Evolutionary conservation across 2,329 filamentous ascomycete genomes (phyloP).

Genomic region (Apiospora aurea): DNA sequence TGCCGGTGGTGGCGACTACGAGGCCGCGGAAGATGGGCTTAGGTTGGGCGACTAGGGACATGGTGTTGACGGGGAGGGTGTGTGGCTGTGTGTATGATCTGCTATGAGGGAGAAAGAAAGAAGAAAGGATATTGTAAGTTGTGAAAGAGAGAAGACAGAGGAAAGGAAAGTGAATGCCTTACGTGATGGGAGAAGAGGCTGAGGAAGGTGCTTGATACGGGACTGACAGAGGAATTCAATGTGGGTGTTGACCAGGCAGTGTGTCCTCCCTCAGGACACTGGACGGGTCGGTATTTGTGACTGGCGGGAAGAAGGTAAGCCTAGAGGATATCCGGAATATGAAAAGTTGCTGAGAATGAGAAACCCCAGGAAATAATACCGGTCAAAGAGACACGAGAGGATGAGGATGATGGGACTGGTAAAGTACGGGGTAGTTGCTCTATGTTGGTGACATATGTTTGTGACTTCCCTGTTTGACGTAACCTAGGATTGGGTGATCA

Average conservation of each 20-base stretch:
- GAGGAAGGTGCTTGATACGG: not conserved
- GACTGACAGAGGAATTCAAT: too few species aligned
- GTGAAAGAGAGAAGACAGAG: not conserved
- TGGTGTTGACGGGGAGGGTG: not conserved
- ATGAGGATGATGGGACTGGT: too few species aligned
- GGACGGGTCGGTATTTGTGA: too few species aligned
- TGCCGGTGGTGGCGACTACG: conserved; percentile 64
- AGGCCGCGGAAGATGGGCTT: conserved; percentile 58
- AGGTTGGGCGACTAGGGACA: conserved; percentile 7
- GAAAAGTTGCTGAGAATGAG: not conserved
- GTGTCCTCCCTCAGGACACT: too few species aligned
- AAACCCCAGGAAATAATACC: not conserved
- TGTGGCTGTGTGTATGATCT: not conserved
- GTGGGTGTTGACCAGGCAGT: too few species aligned
- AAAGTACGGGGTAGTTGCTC: too few species aligned
- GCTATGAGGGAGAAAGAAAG: not conserved
- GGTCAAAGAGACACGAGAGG: not conserved
- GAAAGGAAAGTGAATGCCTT: not conserved
- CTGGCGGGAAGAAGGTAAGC: too few species aligned
- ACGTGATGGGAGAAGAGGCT: too few species aligned
- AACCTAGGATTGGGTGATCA: too few species aligned
- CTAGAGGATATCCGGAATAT: not conserved
- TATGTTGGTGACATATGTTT: too few species aligned
- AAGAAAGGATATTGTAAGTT: not conserved
- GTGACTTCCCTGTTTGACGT: too few species aligned